Percentiles rank a stretch among this genome's conserved stretches.
Conservation (phyloP, 306 rosid species). For the Vicia sativa region DNA sequence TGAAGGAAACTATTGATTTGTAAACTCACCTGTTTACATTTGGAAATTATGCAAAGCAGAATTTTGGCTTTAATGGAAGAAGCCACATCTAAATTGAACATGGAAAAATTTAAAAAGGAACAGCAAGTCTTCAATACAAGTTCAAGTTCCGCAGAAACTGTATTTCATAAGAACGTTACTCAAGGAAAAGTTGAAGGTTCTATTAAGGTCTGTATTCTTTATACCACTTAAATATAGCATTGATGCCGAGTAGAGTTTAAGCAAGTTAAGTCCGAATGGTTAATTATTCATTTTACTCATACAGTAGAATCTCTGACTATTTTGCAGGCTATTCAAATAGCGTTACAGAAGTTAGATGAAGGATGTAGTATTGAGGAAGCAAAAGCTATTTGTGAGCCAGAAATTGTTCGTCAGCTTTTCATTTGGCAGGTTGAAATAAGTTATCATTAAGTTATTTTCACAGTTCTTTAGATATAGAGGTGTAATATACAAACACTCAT, state of each 20-base stretch:
- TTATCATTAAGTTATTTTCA: slow-evolving; percentile 23
- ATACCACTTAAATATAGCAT: slow-evolving; percentile 31
- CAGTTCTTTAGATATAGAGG: slow-evolving; percentile 13
- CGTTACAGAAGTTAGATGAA: slow-evolving; percentile 53
- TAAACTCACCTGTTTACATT: slow-evolving; percentile 27
- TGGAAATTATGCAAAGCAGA: slow-evolving; percentile 43
- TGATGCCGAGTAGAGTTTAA: slow-evolving; percentile 30
- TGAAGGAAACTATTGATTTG: slow-evolving; percentile 15
- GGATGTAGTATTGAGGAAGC: slow-evolving; percentile 65
- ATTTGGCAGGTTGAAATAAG: slow-evolving; percentile 58
- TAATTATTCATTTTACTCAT: slow-evolving; percentile 16
- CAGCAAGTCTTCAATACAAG: slow-evolving; percentile 27
- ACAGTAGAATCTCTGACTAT: slow-evolving; percentile 16
- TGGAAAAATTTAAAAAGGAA: slow-evolving; percentile 45
- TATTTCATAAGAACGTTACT: slow-evolving; percentile 45
- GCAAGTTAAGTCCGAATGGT: slow-evolving; percentile 23
- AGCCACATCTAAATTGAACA: slow-evolving; percentile 35
- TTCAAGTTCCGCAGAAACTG: slow-evolving; percentile 32
- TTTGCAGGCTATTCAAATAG: slow-evolving; percentile 63
- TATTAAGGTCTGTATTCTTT: slow-evolving; percentile 50
- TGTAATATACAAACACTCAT: slow-evolving; percentile 5
- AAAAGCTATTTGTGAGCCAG: slow-evolving; percentile 66
- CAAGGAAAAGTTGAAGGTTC: slow-evolving; percentile 69
- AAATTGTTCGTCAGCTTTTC: slow-evolving; percentile 51
- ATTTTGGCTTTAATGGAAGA: slow-evolving; percentile 50